Base-by-base conservation (phyloP, 495 filamentous ascomycete genomes). In the Rostrohypoxylon terebratum region DNA sequence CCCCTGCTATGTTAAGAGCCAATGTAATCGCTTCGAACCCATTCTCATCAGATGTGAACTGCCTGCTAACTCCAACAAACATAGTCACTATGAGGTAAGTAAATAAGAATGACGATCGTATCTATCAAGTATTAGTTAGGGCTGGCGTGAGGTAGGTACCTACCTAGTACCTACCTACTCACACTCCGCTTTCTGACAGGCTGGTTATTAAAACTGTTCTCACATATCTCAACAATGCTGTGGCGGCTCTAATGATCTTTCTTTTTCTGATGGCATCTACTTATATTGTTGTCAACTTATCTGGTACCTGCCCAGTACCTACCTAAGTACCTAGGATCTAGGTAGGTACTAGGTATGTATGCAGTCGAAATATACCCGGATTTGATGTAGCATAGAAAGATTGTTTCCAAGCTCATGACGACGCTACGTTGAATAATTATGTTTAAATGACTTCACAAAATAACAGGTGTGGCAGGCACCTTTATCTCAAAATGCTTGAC, bases 1-100 rank as follows among this genome's bases (percentile, higher is more conserved):
- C 40, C 69, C 75, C 62, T 70, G 66, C 51, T 60, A 11, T 28
- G 33, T 36, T 23, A 20, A 63, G 59, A 64, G 47, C 75, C 72
- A 75, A 75, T 72, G 45, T 47, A 14, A 61, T 65, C 45, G 48
- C 53, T 53, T 20, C 11, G 36, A 25, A 23, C 7, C 55, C 59
- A 16, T 48, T 53, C 38, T 16, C 40, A 59, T 14, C 34, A 25
- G 10, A 36, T 21, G 51, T 54, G 40, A 68, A 1, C n/a, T 53
- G 54, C 51, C n/a, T 53, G 54, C 51, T 44, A 64, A 65, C 68
- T 64, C 59, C 18, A 57, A 38, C 64, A 59, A n/a, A 18, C n/a
- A n/a, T n/a, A n/a, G n/a, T n/a, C n/a, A n/a, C n/a, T n/a, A n/a
- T n/a, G n/a, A n/a, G n/a, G n/a, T 50, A 63, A 62, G 61, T 48